Evolutionary conservation across 2,329 filamentous ascomycete genomes (phyloP).

Genomic region (Colletotrichum sp.): DNA sequence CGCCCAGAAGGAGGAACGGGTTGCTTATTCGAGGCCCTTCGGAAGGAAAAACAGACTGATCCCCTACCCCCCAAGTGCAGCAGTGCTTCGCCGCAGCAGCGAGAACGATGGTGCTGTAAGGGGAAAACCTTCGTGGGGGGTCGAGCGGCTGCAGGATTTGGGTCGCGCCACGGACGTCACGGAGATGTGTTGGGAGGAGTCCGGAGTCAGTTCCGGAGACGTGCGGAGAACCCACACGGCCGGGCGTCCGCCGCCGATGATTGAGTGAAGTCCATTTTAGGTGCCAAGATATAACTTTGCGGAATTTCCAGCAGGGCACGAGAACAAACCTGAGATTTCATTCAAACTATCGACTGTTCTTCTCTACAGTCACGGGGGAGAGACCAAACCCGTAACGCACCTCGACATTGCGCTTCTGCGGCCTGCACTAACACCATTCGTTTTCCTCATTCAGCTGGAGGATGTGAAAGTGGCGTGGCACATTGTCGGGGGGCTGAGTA

Average conservation of each 20-base stretch:
- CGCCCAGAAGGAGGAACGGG: neutral
- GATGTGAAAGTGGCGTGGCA: neutral
- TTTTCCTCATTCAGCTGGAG: neutral
- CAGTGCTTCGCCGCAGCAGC: slow-evolving; percentile 5
- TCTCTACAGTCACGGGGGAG: neutral
- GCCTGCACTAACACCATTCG: neutral
- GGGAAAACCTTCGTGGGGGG: neutral
- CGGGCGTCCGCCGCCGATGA: neutral
- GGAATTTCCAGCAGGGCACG: neutral
- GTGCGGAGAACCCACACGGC: neutral
- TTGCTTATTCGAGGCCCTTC: neutral
- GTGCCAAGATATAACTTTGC: neutral
- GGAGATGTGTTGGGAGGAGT: neutral
- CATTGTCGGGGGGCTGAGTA: neutral
- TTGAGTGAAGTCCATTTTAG: neutral
- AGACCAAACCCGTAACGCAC: neutral
- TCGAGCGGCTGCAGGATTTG: slow-evolving; percentile 1
- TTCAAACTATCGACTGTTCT: neutral
- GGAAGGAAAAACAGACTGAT: neutral
- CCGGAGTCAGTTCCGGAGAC: neutral
- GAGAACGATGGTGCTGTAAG: neutral
- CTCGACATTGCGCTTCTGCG: neutral
- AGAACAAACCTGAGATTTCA: neutral
- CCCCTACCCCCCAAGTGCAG: neutral
- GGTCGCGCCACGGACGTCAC: neutral